phyloP scores from a whole-genome alignment of 1,284 basidiomycete species.

The Clitocybe nebularis region DNA sequence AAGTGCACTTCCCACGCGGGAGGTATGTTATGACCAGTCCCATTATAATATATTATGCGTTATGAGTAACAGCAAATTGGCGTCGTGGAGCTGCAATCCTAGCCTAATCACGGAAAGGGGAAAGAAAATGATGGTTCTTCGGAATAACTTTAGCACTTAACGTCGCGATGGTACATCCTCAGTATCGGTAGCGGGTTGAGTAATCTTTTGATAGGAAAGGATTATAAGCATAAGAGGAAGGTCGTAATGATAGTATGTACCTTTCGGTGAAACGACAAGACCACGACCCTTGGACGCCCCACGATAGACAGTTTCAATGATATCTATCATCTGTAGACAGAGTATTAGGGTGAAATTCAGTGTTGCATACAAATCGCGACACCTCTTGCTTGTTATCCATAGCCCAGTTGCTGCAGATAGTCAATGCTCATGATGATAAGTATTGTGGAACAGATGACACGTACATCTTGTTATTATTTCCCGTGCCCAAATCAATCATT shows the following conservation, averaged over 20 bases:
- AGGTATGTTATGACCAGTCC: no score
- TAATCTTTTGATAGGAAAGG: slow-evolving; percentile 46
- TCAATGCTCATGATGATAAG: slow-evolving; percentile 4
- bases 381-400: slow-evolving; percentile 98
- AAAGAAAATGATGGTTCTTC: no score
- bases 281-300: slow-evolving; percentile 97
- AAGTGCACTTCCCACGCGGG: no score
- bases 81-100: no score
- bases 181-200: slow-evolving; percentile 82
- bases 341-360: slow-evolving; percentile 8
- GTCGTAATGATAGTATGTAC: slow-evolving; percentile 38
- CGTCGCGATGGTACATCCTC: no score
- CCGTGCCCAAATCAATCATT: slow-evolving; percentile 99
- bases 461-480: slow-evolving; percentile 99
- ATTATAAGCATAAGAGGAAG: slow-evolving; percentile 4
- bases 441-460: slow-evolving; percentile 26
- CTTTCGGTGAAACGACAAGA: slow-evolving; percentile 96
- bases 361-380: not conserved
- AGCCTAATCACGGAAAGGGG: no score
- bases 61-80: no score
- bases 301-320: slow-evolving; percentile 97
- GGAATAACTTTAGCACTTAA: no score
- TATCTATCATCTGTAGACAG: slow-evolving; percentile 80
- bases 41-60: no score
- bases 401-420: slow-evolving; percentile 79